These are phyloP conservation scores for Hypomontagnella submonticulosa DNA, from an alignment of 495 filamentous ascomycete genomes.

Conservation along the genomic window DNA sequence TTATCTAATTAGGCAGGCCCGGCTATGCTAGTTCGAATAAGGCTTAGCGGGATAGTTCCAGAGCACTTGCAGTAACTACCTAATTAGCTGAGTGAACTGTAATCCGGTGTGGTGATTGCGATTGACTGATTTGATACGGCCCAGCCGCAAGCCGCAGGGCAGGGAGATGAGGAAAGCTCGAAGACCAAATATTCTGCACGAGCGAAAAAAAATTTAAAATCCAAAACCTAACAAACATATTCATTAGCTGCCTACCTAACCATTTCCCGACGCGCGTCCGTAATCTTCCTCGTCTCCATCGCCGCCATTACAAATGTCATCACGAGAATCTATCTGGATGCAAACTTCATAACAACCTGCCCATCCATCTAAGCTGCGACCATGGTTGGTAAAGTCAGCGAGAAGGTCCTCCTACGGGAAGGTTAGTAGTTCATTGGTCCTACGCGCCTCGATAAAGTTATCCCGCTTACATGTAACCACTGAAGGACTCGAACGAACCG, in stretches of 20 bases:
- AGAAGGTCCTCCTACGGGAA: constrained; percentile 63
- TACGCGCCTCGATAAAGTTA: neutral
- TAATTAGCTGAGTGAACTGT: constrained; percentile 16
- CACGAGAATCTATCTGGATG: constrained; percentile 18
- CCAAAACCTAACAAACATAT: constrained; percentile 15
- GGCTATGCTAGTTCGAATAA: constrained; percentile 17
- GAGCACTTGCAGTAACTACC: constrained; percentile 5
- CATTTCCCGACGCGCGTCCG: constrained; percentile 21
- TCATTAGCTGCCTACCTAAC: constrained; percentile 3
- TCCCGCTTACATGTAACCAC: constrained; percentile 6
- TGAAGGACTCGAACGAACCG: constrained; percentile 85
- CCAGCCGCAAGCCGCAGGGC: constrained; percentile 28
- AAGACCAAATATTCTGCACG: constrained; percentile 32
- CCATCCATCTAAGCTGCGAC: constrained; percentile 24
- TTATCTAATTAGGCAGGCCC: neutral
- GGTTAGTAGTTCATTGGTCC: constrained; percentile 45
- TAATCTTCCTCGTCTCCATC: constrained; percentile 12
- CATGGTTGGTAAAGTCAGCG: constrained; percentile 66
- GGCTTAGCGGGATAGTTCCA: constrained; percentile 25
- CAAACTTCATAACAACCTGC: constrained; percentile 23
- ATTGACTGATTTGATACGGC: constrained; percentile 41
- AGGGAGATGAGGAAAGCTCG: constrained; percentile 24
- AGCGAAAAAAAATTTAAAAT: constrained; percentile 17
- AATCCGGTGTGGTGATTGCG: constrained; percentile 12
- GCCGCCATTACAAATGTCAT: neutral